Evolutionary conservation across 2,329 filamentous ascomycete genomes (phyloP).

Genomic region (Talaromyces marneffei): DNA sequence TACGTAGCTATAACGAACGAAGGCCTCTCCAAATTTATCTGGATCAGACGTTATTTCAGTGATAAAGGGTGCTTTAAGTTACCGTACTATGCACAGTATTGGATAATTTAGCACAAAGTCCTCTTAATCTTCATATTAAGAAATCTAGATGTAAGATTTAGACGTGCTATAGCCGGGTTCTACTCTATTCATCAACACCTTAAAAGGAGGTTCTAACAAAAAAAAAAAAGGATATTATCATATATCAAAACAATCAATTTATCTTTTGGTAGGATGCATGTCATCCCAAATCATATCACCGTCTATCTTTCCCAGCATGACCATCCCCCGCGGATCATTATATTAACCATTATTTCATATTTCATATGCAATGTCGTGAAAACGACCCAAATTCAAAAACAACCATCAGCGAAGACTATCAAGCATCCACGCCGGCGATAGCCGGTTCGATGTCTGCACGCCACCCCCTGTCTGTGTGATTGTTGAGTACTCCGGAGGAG

Average conservation of each 20-base stretch:
- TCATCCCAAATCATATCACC: not conserved
- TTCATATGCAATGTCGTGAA: not conserved
- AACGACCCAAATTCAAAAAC: not conserved
- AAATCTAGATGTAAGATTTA: no score
- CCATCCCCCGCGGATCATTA: not conserved
- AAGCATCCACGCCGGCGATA: slow-evolving; percentile 3
- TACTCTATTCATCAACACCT: not conserved
- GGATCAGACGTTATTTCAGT: no score
- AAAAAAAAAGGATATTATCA: not conserved
- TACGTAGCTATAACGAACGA: no score
- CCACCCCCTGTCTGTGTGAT: not conserved
- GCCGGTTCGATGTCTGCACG: not conserved
- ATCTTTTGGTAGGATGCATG: not conserved
- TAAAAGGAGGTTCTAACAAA: not conserved
- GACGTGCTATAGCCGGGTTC: no score
- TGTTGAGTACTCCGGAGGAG: slow-evolving; percentile 6
- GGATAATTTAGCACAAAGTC: no score
- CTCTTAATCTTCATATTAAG: no score
- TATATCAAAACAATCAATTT: not conserved
- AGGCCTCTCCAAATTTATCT: no score
- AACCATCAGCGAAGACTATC: slow-evolving; percentile 12
- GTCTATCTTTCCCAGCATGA: not conserved
- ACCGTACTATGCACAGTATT: no score
- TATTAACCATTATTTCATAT: not conserved
- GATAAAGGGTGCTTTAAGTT: no score